Conservation (phyloP, 2,329 filamentous ascomycete species). For the Aspergillus flavus region DNA sequence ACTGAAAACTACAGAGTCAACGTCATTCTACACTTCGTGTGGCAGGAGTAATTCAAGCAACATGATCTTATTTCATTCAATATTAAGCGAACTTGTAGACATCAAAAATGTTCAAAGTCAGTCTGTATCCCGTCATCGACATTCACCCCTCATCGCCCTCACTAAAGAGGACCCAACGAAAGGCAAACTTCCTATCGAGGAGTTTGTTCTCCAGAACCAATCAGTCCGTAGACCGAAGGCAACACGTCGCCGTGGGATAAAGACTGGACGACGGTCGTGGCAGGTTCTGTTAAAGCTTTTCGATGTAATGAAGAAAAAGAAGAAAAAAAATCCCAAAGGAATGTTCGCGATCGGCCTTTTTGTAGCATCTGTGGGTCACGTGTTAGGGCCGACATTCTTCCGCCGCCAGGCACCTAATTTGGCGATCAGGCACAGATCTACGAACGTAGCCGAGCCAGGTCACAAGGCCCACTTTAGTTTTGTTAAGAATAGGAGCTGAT, state of each 20-base stretch:
- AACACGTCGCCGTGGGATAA: constrained; percentile 64
- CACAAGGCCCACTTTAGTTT: neutral
- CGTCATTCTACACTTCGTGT: neutral
- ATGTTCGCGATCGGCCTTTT: constrained; percentile 21
- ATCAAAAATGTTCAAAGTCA: neutral
- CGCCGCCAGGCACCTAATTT: constrained; percentile 8
- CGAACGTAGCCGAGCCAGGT: neutral
- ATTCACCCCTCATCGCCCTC: constrained; percentile 71
- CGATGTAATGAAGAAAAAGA: constrained; percentile 52
- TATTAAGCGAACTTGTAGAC: neutral
- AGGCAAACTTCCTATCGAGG: constrained; percentile 71
- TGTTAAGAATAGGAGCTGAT: neutral
- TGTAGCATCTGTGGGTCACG: constrained; percentile 35
- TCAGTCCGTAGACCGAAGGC: constrained; percentile 63
- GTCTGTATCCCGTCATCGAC: constrained; percentile 67
- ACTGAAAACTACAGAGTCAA: neutral
- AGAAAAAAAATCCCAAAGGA: constrained; percentile 27
- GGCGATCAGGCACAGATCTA: neutral
- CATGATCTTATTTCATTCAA: neutral
- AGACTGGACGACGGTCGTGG: constrained; percentile 68
- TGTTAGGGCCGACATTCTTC: constrained; percentile 29
- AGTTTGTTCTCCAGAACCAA: constrained; percentile 65
- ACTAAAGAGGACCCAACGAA: constrained; percentile 70
- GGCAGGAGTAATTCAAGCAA: neutral
- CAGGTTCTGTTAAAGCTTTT: constrained; percentile 66